These are phyloP conservation scores for Pneumocystis murina DNA, from an alignment of 1,139 yeast genomes.

Conservation along the genomic window DNA sequence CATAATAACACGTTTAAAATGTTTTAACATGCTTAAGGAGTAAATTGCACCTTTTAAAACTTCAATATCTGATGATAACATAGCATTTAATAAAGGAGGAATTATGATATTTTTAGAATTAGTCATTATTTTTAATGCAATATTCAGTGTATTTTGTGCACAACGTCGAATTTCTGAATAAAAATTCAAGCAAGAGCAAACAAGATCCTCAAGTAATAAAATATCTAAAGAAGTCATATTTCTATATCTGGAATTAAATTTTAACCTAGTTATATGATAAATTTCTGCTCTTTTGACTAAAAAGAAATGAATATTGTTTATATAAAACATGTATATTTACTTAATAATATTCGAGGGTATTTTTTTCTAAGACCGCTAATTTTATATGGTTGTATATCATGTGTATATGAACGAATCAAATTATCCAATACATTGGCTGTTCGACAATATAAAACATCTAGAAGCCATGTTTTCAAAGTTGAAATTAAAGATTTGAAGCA, in stretches of 20 bases:
- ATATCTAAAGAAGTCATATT: slow-evolving; percentile 56
- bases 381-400: slow-evolving; percentile 34
- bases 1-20: background rate
- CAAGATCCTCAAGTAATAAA: slow-evolving; percentile 51
- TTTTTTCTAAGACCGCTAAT: slow-evolving; percentile 48
- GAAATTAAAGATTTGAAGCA: slow-evolving; percentile 51
- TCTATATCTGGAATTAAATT: slow-evolving; percentile 62
- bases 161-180: slow-evolving; percentile 55
- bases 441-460: slow-evolving; percentile 68
- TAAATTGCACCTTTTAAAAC: slow-evolving; percentile 55
- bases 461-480: slow-evolving; percentile 64
- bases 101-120: slow-evolving; percentile 37
- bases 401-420: slow-evolving; percentile 31
- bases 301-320: slow-evolving; percentile 26
- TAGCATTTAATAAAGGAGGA: slow-evolving; percentile 36
- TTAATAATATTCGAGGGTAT: slow-evolving; percentile 40
- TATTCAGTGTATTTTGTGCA: slow-evolving; percentile 57
- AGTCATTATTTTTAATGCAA: slow-evolving; percentile 56
- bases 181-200: slow-evolving; percentile 50
- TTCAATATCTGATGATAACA: slow-evolving; percentile 41
- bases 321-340: background rate
- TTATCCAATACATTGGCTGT: slow-evolving; percentile 43
- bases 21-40: slow-evolving; percentile 22
- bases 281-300: slow-evolving; percentile 63
- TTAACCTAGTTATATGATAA: slow-evolving; percentile 62